Percentiles rank a stretch among this genome's conserved stretches.
Conservation (phyloP, 2,329 filamentous ascomycete genomes). For the Trichothecium roseum region DNA sequence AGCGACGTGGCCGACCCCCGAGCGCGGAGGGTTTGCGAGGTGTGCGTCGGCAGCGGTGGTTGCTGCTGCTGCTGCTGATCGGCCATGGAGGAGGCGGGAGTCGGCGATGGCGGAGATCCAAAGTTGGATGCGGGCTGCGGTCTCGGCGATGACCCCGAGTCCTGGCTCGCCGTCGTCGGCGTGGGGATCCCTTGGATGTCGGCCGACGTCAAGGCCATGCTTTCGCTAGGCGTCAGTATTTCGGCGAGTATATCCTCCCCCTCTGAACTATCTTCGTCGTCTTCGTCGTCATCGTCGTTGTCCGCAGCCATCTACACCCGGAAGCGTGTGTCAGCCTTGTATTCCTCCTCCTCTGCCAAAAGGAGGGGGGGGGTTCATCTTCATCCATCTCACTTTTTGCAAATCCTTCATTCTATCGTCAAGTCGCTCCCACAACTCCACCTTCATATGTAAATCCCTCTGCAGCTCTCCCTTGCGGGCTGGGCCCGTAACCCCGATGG, state of each 20-base stretch:
- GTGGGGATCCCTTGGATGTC: constrained; percentile 13
- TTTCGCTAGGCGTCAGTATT: constrained; percentile 44
- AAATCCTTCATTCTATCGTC: constrained; percentile 58
- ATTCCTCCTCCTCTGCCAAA: too few species aligned
- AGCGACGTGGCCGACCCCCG: constrained; percentile 12
- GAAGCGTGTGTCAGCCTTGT: too few species aligned
- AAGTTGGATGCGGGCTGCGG: constrained; percentile 20
- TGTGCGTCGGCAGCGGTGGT: constrained; percentile 18
- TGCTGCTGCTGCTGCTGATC: constrained; percentile 2
- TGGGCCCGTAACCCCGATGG: constrained; percentile 46
- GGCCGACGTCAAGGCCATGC: constrained; percentile 25
- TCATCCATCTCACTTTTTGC: constrained; percentile 49
- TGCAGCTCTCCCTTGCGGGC: constrained; percentile 51
- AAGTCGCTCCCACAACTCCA: constrained; percentile 55
- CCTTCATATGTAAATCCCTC: constrained; percentile 52
- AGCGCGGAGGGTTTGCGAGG: constrained; percentile 22
- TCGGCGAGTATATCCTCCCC: constrained; percentile 47
- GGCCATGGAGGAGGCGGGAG: not conserved
- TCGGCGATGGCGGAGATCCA: constrained; percentile 4
- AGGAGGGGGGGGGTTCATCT: too few species aligned
- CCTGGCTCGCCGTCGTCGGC: constrained; percentile 26
- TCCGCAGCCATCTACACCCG: constrained; percentile 19
- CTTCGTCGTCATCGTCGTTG: constrained; percentile 17
- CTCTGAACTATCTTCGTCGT: constrained; percentile 34
- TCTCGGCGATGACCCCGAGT: constrained; percentile 41